Base-by-base conservation (phyloP, 2,329 filamentous ascomycete species). In the Fonsecaea monophora region DNA sequence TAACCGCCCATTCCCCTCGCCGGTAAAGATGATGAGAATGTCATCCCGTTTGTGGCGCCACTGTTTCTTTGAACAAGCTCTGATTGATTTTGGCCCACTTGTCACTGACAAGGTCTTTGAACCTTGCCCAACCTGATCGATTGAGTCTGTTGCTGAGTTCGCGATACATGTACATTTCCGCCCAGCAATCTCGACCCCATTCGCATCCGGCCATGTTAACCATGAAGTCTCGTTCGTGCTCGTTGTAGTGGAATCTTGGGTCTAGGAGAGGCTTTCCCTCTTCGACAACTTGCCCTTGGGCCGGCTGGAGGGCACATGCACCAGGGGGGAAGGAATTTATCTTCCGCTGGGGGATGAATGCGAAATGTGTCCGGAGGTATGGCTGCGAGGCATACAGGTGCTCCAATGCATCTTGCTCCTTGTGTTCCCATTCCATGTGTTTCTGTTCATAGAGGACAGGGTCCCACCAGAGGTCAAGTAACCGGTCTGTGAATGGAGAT, bases 151-250 rank as follows among this genome's bases (percentile, higher is more conserved):
- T 94, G 82, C 92, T 96, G 75, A 96, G 85, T 78, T 97, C 89
- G 60, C 94, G 91, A 82, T 93, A 99, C 77, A 91, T 90, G 81
- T 97, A 97, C 89, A 99, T 97, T 81, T 99, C 95, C 42, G 90
- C 90, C 94, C 94, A 98, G 78, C 95, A 99, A 80, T 99, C 94
- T 58, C 95, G 88, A 3, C 94, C 94, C 90, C 92, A 98, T 78
- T 97, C 91, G 77, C 95, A 99, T 3, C 95, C 95, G 5, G 95
- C 95, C 94, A 99, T 98, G 79, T 97, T 99, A 74, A 99, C 94
- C 55, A 98, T 73, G 75, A 99, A 97, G 78, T 99, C 95, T 34
- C 92, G 87, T 67, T 96, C 93, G 50, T 87, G 84, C 78, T 95
- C 85, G 72, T 91, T 85, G 78, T 99, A 99, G 79, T 99, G 96